phyloP scores from a whole-genome alignment of 2,329 filamentous ascomycete species.

The Botrytis elliptica region DNA sequence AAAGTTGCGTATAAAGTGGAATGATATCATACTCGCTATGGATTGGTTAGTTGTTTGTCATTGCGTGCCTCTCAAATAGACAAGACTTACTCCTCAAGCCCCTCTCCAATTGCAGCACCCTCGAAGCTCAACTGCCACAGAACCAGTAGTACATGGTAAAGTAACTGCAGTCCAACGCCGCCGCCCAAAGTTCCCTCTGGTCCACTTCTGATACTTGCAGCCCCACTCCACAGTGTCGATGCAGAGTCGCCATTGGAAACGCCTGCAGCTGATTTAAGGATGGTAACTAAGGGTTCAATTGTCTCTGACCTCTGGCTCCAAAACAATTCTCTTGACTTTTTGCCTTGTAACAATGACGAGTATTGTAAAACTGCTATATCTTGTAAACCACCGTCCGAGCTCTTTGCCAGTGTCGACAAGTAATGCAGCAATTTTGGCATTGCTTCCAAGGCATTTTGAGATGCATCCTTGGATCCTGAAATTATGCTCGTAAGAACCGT shows the following conservation, averaged over 20 bases:
- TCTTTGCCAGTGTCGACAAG: conserved; percentile 78
- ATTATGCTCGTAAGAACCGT: conserved; percentile 82
- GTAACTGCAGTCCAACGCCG: conserved; percentile 84
- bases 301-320: conserved; percentile 91
- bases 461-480: conserved; percentile 58
- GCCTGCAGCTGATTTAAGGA: conserved; percentile 76
- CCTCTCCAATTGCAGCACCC: conserved; percentile 67
- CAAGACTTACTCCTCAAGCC: conserved; percentile 76
- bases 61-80: not conserved
- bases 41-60: conserved; percentile 34
- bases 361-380: conserved; percentile 94
- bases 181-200: conserved; percentile 67
- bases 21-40: conserved; percentile 87
- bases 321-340: conserved; percentile 74
- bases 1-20: conserved; percentile 84
- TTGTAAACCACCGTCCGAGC: conserved; percentile 83
- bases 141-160: conserved; percentile 91
- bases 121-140: conserved; percentile 98
- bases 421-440: conserved; percentile 85
- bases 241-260: conserved; percentile 64
- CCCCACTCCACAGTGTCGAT: conserved; percentile 61
- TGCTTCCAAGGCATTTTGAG: conserved; percentile 61
- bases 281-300: conserved; percentile 75
- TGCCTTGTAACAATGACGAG: conserved; percentile 77
- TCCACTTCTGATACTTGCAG: conserved; percentile 54